Evolutionary conservation across 768 basidiomycete genomes (phyloP).

Genomic region (Chalciporus sphaerocephalus): DNA sequence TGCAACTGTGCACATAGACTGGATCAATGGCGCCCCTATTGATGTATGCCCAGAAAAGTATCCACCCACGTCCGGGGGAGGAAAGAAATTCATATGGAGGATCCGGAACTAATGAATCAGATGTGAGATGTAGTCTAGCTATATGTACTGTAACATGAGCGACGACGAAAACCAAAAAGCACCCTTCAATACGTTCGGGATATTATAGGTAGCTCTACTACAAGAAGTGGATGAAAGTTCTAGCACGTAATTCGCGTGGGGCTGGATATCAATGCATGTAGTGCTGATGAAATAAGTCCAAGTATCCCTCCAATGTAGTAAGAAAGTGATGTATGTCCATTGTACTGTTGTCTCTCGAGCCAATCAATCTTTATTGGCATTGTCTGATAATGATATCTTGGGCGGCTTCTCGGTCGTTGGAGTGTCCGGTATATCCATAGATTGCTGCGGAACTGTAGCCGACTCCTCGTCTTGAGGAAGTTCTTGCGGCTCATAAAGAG

Average conservation of each 20-base stretch:
- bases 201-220: constrained; percentile 22
- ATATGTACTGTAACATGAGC: not conserved
- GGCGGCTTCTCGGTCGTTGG: constrained; percentile 18
- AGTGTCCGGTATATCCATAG: constrained; percentile 13
- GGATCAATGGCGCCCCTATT: no score
- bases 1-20: no score
- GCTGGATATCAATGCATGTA: not conserved
- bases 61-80: not conserved
- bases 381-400: constrained; percentile 3
- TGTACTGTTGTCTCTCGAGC: constrained; percentile 2
- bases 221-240: not conserved
- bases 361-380: constrained; percentile 5
- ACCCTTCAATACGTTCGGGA: constrained; percentile 9
- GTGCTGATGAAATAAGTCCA: constrained; percentile 8
- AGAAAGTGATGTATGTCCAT: constrained; percentile 1
- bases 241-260: constrained; percentile 10
- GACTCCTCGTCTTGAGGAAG: constrained; percentile 20
- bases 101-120: not conserved
- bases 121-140: not conserved
- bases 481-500: constrained; percentile 25
- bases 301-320: constrained; percentile 1
- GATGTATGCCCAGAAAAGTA: not conserved
- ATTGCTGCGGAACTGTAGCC: constrained; percentile 6
- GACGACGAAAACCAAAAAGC: constrained; percentile 8
- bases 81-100: not conserved